Conservation (phyloP, 306 rosid genomes). For the Vigna unguiculata region DNA sequence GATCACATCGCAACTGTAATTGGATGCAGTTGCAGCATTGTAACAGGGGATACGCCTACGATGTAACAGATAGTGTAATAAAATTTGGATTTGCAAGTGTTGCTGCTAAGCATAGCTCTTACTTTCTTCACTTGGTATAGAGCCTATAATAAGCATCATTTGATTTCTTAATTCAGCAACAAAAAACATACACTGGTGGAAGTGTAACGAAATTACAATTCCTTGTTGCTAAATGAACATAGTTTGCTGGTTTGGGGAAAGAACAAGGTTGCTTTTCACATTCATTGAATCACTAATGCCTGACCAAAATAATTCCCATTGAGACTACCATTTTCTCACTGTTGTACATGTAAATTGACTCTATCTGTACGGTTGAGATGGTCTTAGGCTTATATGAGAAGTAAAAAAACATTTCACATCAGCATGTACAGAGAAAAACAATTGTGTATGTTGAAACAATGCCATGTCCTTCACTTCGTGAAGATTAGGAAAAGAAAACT, state of each 20-base stretch:
- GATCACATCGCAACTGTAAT: not conserved
- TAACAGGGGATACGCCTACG: not conserved
- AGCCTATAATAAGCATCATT: not conserved
- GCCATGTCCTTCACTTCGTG: conserved; percentile 54
- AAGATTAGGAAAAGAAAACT: conserved; percentile 44
- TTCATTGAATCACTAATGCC: conserved; percentile 37
- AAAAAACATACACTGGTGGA: not conserved
- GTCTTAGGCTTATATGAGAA: conserved; percentile 31
- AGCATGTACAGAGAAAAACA: conserved; percentile 40
- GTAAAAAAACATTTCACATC: not conserved
- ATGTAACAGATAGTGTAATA: not conserved
- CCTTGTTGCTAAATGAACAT: not conserved
- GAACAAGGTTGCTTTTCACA: conserved; percentile 14
- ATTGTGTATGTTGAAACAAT: conserved; percentile 42
- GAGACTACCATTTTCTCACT: conserved; percentile 21
- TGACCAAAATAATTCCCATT: conserved; percentile 18
- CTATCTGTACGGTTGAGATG: not conserved
- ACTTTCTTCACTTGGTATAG: not conserved
- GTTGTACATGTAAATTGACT: conserved; percentile 11
- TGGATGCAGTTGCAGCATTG: not conserved
- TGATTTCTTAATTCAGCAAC: not conserved
- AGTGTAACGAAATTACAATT: not conserved
- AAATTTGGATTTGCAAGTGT: not conserved
- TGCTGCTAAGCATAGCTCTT: not conserved
- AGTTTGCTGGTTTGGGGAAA: not conserved